Base-by-base conservation (phyloP, 352 stramenopile genomes). In the Globisporangium uncinulatum region DNA sequence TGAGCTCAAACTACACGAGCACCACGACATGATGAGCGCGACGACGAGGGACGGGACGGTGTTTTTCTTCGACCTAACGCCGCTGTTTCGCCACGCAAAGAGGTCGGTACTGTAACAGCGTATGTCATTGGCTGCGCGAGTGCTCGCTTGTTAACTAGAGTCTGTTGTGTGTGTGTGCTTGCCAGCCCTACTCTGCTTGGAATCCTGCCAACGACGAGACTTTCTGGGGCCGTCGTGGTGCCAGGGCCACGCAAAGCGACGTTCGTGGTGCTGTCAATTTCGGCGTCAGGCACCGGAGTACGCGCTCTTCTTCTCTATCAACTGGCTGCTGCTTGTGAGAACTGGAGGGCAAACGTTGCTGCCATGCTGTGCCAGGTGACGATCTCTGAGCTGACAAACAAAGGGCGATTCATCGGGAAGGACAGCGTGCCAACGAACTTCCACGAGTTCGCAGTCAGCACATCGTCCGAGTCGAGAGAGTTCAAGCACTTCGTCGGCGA, bases 41-140 rank as follows among this genome's bases (percentile, higher is more conserved):
- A 59, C 74, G 8, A 75, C 69, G 19, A 83, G 76, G 34, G 83
- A 91, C 39, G 83, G 83, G n/a, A 79, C 71, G 0, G 66, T 84
- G 9, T 90, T 80, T 60, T 82, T 91, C 44, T 84, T 89, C 42
- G 78, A 92, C 29, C 61, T 87, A 24, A 63, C 71, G 0, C 71
- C 71, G 13, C 46, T 91, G 24, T 57, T 79, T 4, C 64, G 70
- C 9, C 73, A 83, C 36, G 83, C 73, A 47, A 86, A 82, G 51
- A 62, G 70, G 71, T 87, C 31, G 70, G 32, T 21, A 2, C 8
- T 31, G 32, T 36, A 20, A 15, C 14, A 44, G 41, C 59, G 15
- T 32, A 32, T 29, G 24, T 29, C 24, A 29, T 1, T 29, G 24
- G 24, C 24, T 29, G 24, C 4, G 24, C 24, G 24, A 29, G 24